Base-by-base conservation (phyloP, 306 rosid species). In the Cucurbita maxima region DNA sequence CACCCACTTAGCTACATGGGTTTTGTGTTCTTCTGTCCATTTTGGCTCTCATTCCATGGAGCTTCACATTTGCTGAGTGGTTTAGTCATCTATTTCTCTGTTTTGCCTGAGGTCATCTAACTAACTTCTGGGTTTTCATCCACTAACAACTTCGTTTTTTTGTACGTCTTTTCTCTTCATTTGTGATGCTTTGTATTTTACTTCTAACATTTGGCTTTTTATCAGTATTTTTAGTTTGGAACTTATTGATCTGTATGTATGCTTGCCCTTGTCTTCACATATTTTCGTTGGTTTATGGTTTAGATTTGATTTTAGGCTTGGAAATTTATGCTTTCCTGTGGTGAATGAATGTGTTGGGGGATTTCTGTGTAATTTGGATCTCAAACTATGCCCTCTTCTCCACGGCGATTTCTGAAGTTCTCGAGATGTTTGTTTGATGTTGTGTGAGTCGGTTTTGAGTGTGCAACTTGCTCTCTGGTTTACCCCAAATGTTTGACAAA, bases 41-140 rank as follows among this genome's bases (percentile, higher is more conserved):
- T 53, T 71, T 20, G 59, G 53, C 22, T 37, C 50, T 36, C 19
- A 10, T 47, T 9, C 73, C 4, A 62, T 37, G 55, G 43, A 45
- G 71, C 4, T 60, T 54, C 61, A 59, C 74, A 71, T 40, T 82
- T 68, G 40, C 51, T 71, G 74, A 68, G 34, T 82, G 10, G 30
- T 53, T 59, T 80, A 19, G 47, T 76, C 36, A 38, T 77, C 15
- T 61, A 45, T 44, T 58, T 58, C 16, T 58, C 64, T 22, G 64
- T 58, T n/a, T 38, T 62, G 7, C 11, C 70, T 1, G 7, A 37
- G 14, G 70, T 34, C 62, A 11, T 66, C 20, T 44, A 64, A 64
- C 41, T 43, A 64, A 64, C 41, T 43, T 73, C 71, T 13, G 71
- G 54, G 61, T 10, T 73, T 53, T 51, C 10, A 14, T 11, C 55